A percentile compares a stretch with the other conserved stretches of the same genome.
These are phyloP conservation scores for Leccinum truebloodii DNA, from an alignment of 768 basidiomycete species.

Conservation along the genomic window DNA sequence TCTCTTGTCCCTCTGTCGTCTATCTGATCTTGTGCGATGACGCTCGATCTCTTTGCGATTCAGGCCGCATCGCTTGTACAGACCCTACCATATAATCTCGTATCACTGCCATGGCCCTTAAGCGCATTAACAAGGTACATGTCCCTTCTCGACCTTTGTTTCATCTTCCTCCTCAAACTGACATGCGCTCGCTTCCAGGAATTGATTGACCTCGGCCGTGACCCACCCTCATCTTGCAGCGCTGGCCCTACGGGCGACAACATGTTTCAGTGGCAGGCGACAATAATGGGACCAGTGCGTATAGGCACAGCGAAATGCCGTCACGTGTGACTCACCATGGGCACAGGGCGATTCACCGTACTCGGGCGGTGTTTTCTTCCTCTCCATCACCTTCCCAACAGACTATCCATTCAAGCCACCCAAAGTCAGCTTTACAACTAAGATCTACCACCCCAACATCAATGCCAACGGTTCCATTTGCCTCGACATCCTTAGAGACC, in stretches of 20 bases:
- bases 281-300: conserved; percentile 98
- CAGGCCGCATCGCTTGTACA: conserved; percentile 12
- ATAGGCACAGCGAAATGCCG: conserved; percentile 1
- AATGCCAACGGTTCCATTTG: conserved; percentile 99
- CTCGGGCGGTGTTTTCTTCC: conserved; percentile 99
- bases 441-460: conserved; percentile 99
- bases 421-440: conserved; percentile 99
- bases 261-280: conserved; percentile 99
- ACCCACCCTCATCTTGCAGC: conserved; percentile 99
- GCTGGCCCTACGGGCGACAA: conserved; percentile 98
- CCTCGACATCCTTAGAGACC: conserved; percentile 96
- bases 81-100: conserved; percentile 13
- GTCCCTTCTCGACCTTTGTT: not conserved
- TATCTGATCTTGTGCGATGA: conserved; percentile 41
- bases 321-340: conserved; percentile 26
- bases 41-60: conserved; percentile 32
- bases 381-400: conserved; percentile 89
- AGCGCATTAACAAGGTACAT: conserved; percentile 98
- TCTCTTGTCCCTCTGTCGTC: conserved; percentile 1
- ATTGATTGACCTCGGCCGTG: conserved; percentile 98
- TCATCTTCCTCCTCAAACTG: conserved; percentile 1
- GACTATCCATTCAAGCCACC: conserved; percentile 99
- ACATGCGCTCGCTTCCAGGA: conserved; percentile 55
- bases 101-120: conserved; percentile 75
- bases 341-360: conserved; percentile 94